Conservation (phyloP, 768 basidiomycete species). For the Hygrocybe punicea region DNA sequence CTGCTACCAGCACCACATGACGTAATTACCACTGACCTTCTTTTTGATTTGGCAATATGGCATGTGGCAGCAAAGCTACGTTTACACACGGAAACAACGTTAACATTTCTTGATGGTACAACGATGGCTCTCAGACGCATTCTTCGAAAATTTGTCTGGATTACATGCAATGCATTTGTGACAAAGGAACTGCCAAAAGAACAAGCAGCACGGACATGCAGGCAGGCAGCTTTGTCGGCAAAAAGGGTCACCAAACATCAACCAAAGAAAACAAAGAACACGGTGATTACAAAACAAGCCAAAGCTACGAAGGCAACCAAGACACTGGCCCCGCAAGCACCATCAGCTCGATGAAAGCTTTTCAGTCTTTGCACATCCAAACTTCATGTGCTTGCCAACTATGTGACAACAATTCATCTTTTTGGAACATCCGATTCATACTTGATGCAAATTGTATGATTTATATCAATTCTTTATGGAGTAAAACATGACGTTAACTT, state of each 20-base stretch:
- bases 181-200: constrained; percentile 35
- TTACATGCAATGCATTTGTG: constrained; percentile 18
- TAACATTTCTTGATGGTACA: constrained; percentile 18
- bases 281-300: not conserved
- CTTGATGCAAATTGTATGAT: constrained; percentile 30
- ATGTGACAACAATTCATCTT: constrained; percentile 16
- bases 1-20: constrained; percentile 26
- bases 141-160: constrained; percentile 28
- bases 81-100: constrained; percentile 30
- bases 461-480: not conserved
- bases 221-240: constrained; percentile 8
- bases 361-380: constrained; percentile 29
- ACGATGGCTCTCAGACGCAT: constrained; percentile 25
- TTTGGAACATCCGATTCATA: constrained; percentile 32
- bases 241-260: not conserved
- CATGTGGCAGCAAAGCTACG: constrained; percentile 23
- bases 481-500: constrained; percentile 9
- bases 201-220: constrained; percentile 24
- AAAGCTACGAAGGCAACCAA: not conserved
- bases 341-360: constrained; percentile 11
- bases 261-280: not conserved
- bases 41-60: constrained; percentile 31
- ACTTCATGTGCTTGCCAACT: constrained; percentile 29
- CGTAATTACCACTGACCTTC: constrained; percentile 20
- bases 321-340: constrained; percentile 13